These are phyloP conservation scores for Pythium scleroteichum DNA, from an alignment of 352 stramenopile genomes.

Conservation along the genomic window DNA sequence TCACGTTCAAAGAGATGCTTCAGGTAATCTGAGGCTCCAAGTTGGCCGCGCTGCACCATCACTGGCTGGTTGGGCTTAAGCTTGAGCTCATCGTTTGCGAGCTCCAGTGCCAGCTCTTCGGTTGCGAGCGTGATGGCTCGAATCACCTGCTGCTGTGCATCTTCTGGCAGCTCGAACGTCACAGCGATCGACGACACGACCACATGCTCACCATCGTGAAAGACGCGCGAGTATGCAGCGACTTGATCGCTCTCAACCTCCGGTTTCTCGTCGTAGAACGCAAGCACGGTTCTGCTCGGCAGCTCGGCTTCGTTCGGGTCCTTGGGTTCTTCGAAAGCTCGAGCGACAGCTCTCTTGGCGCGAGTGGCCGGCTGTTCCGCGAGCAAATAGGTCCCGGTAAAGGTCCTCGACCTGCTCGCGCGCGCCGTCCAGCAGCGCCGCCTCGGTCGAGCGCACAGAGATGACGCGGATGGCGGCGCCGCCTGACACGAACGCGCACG, in stretches of 20 bases:
- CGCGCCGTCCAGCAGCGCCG: constrained; percentile 3
- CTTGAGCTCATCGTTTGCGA: not conserved
- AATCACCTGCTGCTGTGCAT: constrained; percentile 1
- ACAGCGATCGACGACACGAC: constrained; percentile 11
- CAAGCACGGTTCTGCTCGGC: constrained; percentile 10
- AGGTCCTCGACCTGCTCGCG: constrained; percentile 12
- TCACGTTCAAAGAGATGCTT: constrained; percentile 2
- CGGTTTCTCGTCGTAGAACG: constrained; percentile 8
- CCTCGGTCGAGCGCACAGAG: constrained; percentile 3
- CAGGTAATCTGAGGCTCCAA: constrained; percentile 11
- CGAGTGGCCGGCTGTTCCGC: not conserved
- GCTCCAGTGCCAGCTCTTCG: constrained; percentile 6
- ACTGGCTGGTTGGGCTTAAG: not conserved
- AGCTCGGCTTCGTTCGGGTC: not conserved
- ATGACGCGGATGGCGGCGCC: constrained; percentile 16
- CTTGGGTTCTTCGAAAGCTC: constrained; percentile 1
- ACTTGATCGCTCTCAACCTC: constrained; percentile 8
- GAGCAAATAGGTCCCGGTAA: constrained; percentile 7
- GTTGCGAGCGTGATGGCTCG: constrained; percentile 6
- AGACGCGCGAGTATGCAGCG: constrained; percentile 12
- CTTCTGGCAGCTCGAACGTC: not conserved
- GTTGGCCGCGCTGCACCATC: constrained; percentile 16
- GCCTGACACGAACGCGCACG: constrained; percentile 1
- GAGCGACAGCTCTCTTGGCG: constrained; percentile 3
- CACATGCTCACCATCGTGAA: constrained; percentile 4